Conservation (phyloP, 1,284 basidiomycete species). For the Naganishia liquefaciens region DNA sequence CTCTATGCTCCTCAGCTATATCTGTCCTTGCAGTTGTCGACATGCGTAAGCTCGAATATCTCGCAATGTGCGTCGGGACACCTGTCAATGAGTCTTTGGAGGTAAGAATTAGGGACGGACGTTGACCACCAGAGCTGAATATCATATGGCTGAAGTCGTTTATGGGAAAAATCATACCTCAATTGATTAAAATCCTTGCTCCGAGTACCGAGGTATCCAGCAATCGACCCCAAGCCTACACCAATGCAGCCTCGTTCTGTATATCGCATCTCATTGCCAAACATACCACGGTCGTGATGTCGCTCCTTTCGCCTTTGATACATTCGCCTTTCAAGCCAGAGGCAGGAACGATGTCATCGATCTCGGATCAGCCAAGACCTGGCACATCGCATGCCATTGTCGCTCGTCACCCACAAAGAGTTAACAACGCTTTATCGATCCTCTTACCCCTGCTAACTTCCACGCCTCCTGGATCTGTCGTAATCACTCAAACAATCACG, state of each 20-base stretch:
- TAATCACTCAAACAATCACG: conserved; percentile 66
- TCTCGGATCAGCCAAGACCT: conserved; percentile 20
- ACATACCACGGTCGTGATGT: conserved; percentile 27
- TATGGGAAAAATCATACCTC: conserved; percentile 39
- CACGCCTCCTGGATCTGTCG: conserved; percentile 71
- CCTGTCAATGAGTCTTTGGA: conserved; percentile 38
- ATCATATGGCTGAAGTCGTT: conserved; percentile 35
- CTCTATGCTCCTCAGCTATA: background rate
- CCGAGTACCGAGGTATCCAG: conserved; percentile 31
- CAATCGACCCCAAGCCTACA: conserved; percentile 37
- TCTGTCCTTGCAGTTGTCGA: conserved; percentile 38
- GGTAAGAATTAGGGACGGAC: conserved; percentile 31
- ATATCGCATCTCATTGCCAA: conserved; percentile 40
- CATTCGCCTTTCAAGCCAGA: conserved; percentile 22
- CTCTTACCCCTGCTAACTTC: conserved; percentile 64
- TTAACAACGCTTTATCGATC: conserved; percentile 27
- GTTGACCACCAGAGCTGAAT: conserved; percentile 1
- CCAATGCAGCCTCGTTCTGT: conserved; percentile 42
- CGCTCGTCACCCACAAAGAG: conserved; percentile 3
- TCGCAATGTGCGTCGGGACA: conserved; percentile 43
- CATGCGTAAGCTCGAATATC: conserved; percentile 43
- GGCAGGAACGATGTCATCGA: background rate
- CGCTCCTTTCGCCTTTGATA: conserved; percentile 30
- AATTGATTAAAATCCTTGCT: conserved; percentile 33
- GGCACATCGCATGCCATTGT: conserved; percentile 15